These are phyloP conservation scores for Penicillium sp. DNA, from an alignment of 2,329 filamentous ascomycete genomes.

Conservation along the genomic window DNA sequence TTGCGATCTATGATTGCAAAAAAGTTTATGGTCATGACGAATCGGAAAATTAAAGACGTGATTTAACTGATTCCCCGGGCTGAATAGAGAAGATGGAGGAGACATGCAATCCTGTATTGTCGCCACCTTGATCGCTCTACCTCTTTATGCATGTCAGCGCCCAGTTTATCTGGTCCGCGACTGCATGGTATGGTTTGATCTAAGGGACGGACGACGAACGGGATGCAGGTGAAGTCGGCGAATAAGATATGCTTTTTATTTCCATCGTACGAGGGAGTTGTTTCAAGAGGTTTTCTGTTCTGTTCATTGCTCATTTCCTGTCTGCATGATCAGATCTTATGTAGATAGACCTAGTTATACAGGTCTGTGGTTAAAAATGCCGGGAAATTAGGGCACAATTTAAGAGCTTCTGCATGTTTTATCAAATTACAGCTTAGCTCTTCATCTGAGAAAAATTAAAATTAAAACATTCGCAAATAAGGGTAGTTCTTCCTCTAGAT, in stretches of 20 bases:
- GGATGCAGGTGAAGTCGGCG: slow-evolving; percentile 26
- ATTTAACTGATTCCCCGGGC: slow-evolving; percentile 30
- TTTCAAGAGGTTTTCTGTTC: slow-evolving; percentile 27
- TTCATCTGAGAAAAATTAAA: neutral
- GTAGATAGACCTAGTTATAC: slow-evolving; percentile 24
- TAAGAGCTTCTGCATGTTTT: slow-evolving; percentile 9
- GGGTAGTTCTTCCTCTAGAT: neutral
- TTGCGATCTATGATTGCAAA: slow-evolving; percentile 22
- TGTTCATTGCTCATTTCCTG: slow-evolving; percentile 23
- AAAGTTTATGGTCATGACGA: slow-evolving; percentile 33
- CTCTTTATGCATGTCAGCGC: slow-evolving; percentile 8
- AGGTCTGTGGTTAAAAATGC: slow-evolving; percentile 19
- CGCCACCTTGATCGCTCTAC: slow-evolving; percentile 16
- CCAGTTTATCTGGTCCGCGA: neutral
- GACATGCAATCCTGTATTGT: slow-evolving; percentile 16
- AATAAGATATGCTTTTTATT: slow-evolving; percentile 30
- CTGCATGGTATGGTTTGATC: slow-evolving; percentile 3
- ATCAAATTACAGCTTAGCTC: neutral
- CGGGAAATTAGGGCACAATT: slow-evolving; percentile 9
- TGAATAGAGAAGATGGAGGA: slow-evolving; percentile 32
- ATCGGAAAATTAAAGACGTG: slow-evolving; percentile 26
- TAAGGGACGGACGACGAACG: slow-evolving; percentile 14
- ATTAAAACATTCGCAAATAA: neutral
- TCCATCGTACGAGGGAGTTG: slow-evolving; percentile 35
- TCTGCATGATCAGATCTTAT: slow-evolving; percentile 21